Percentiles rank a stretch among this genome's conserved stretches.
These are phyloP conservation scores for Cladosporium sp. DNA, from an alignment of 2,329 filamentous ascomycete genomes.

Conservation along the genomic window DNA sequence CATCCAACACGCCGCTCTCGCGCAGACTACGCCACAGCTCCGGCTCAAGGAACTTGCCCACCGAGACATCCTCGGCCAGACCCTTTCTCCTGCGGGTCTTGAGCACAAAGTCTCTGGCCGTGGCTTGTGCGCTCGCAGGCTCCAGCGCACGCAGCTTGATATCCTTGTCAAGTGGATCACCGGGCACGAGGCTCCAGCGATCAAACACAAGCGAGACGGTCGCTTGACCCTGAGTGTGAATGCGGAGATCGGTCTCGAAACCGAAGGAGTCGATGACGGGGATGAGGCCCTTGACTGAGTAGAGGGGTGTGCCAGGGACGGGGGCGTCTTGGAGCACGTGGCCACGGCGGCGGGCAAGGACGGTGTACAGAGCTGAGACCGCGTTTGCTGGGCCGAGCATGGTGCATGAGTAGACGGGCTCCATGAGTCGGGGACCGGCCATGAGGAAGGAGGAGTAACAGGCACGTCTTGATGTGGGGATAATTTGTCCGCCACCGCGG, in stretches of 20 bases:
- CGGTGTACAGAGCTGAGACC: conserved; percentile 86
- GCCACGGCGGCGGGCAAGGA: conserved; percentile 81
- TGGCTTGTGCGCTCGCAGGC: conserved; percentile 83
- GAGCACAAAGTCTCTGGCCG: conserved; percentile 91
- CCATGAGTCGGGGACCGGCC: conserved; percentile 94
- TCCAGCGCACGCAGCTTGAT: conserved; percentile 81
- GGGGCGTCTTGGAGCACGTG: conserved; percentile 94
- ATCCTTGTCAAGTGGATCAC: conserved; percentile 88
- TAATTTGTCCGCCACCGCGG: conserved; percentile 94
- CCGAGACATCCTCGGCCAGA: conserved; percentile 89
- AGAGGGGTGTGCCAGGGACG: conserved; percentile 90
- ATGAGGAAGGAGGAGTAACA: conserved; percentile 97
- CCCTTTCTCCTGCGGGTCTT: conserved; percentile 95
- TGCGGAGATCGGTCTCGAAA: conserved; percentile 95
- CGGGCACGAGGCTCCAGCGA: conserved; percentile 92
- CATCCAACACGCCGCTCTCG: conserved; percentile 20
- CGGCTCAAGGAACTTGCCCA: conserved; percentile 94
- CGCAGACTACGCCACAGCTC: conserved; percentile 67
- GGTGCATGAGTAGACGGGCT: conserved; percentile 88
- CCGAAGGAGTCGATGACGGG: conserved; percentile 97
- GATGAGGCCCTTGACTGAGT: conserved; percentile 85
- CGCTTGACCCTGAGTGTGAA: conserved; percentile 91
- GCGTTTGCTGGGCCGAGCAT: conserved; percentile 92
- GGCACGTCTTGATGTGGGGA: conserved; percentile 87
- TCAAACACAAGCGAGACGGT: conserved; percentile 93